phyloP scores from a whole-genome alignment of 768 basidiomycete species.

The Auricularia auricula-judae region DNA sequence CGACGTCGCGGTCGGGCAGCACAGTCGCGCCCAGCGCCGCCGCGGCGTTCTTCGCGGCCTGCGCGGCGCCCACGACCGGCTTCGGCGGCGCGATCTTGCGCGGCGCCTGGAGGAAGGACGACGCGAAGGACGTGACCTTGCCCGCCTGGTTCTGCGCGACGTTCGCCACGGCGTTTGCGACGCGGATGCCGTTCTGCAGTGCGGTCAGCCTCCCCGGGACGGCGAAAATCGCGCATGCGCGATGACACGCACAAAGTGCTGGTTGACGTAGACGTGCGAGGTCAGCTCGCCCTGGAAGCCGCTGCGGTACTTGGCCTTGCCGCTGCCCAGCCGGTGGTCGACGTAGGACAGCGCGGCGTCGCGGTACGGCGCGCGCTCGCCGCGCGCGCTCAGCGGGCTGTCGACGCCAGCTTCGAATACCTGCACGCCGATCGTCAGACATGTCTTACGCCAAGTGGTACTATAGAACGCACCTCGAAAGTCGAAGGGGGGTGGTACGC shows the following conservation, averaged over 20 bases:
- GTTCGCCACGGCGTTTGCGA: slow-evolving; percentile 5
- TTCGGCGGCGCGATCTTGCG: neutral
- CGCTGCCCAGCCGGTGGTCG: slow-evolving; percentile 1
- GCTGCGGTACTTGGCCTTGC: neutral
- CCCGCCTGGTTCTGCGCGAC: slow-evolving; percentile 2
- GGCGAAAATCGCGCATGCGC: neutral
- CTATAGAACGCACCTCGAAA: neutral
- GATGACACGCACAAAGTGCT: slow-evolving; percentile 5
- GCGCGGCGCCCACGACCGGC: neutral
- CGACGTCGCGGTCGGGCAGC: slow-evolving; percentile 25
- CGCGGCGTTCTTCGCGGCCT: neutral
- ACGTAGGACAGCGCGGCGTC: slow-evolving; percentile 5
- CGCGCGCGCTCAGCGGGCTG: neutral
- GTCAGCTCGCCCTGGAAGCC: slow-evolving; percentile 1
- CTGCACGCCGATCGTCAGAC: neutral
- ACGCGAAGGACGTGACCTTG: slow-evolving; percentile 5
- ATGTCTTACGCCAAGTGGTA: neutral
- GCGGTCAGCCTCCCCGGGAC: neutral
- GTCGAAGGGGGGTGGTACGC: slow-evolving; percentile 1
- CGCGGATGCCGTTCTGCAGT: slow-evolving; percentile 2
- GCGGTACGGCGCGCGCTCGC: neutral
- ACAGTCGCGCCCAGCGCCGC: neutral
- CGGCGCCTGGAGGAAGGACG: slow-evolving; percentile 1
- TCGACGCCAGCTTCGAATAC: neutral
- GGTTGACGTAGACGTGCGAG: slow-evolving; percentile 7